Conservation (phyloP, 2,329 filamentous ascomycete genomes). For the Aspergillus intermedius region DNA sequence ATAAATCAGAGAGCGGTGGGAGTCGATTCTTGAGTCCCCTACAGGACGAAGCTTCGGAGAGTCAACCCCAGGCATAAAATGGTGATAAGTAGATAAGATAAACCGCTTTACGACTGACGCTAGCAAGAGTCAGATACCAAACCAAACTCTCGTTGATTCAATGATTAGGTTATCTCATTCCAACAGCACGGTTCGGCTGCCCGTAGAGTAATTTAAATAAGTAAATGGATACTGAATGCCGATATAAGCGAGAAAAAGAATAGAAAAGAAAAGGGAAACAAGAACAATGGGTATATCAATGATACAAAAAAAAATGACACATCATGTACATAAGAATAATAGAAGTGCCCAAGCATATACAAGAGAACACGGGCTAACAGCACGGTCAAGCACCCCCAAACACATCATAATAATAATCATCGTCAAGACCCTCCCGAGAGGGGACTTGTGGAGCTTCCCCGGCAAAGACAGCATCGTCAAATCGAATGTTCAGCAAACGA, state of each 20-base stretch:
- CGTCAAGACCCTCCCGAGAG: conserved; percentile 75
- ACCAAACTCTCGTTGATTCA: no score
- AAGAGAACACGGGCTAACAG: background rate
- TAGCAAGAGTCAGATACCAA: no score
- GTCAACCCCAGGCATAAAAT: no score
- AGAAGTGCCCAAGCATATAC: background rate
- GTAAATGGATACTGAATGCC: background rate
- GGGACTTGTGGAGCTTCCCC: conserved; percentile 71
- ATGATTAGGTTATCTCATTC: no score
- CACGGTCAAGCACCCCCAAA: conserved; percentile 37
- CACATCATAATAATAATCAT: conserved; percentile 88
- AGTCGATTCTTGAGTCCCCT: no score
- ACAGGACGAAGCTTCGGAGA: no score
- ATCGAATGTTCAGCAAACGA: conserved; percentile 78
- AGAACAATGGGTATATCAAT: background rate
- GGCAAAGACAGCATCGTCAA: conserved; percentile 67
- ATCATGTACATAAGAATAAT: background rate
- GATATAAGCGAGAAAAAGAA: background rate
- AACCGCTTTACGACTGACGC: no score
- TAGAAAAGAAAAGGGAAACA: background rate
- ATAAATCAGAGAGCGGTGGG: no score
- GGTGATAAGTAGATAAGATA: no score
- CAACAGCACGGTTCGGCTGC: no score
- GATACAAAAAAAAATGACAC: conserved; percentile 1
- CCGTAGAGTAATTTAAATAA: background rate